Evolutionary conservation across 495 filamentous ascomycete genomes (phyloP).

Genomic region (Hypoxylon perforatum): DNA sequence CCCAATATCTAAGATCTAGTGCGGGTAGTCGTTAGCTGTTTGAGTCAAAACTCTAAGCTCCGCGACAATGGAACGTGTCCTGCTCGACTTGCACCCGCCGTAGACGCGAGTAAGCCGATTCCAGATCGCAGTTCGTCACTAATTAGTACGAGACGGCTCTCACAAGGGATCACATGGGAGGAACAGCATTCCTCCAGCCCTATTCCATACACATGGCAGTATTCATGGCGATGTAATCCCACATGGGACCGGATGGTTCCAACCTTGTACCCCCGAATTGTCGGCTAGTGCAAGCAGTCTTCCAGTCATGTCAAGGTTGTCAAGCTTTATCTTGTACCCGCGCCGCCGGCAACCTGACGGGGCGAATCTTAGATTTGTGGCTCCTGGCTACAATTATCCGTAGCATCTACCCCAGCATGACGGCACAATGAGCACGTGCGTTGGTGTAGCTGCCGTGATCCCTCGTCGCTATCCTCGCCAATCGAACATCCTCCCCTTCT

Average conservation of each 20-base stretch:
- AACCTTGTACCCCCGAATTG: neutral
- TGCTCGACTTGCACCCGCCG: neutral
- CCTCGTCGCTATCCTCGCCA: conserved; percentile 2
- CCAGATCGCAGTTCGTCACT: neutral
- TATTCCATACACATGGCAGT: neutral
- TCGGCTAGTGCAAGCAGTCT: neutral
- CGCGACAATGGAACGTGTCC: too few species aligned
- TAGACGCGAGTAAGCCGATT: neutral
- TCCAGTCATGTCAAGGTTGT: too few species aligned
- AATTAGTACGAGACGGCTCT: neutral
- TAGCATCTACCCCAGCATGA: conserved; percentile 22
- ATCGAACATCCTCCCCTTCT: neutral
- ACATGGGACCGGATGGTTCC: neutral
- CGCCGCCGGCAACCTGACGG: neutral
- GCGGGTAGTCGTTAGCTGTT: too few species aligned
- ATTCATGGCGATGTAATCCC: neutral
- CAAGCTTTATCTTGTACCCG: too few species aligned
- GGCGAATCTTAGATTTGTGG: neutral
- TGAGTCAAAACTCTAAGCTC: too few species aligned
- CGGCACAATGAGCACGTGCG: conserved; percentile 15
- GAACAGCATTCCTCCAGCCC: neutral
- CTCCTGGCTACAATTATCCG: conserved; percentile 1
- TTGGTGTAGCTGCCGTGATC: neutral
- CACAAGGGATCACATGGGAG: too few species aligned
- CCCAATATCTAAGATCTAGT: too few species aligned